Evolutionary conservation across 208 protist genomes (phyloP), one percentile per base, ranked within the genome.

Genomic region (Leishmania arabica): DNA sequence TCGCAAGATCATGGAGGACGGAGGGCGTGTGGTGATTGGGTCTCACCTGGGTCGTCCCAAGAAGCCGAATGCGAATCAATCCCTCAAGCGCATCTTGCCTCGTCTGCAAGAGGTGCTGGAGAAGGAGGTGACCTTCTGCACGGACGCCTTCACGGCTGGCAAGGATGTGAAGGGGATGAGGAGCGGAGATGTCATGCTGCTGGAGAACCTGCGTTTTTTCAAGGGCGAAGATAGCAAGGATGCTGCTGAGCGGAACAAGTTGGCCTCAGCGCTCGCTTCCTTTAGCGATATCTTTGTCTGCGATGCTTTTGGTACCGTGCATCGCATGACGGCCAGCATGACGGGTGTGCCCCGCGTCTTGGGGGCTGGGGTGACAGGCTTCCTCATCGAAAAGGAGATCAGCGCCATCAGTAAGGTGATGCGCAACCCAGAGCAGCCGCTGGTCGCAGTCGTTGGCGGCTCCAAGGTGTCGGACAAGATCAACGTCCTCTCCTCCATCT

Each of bases 141-240:
- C 82, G 17, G 90, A 95, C 76, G 80, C 93, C 31, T 82, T 91
- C 65, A 75, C 90, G 19, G 92, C 92, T 17, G 87, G 75, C 51
- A 68, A 75, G 40, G 79, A 92, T 72, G 91, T 98, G 47, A 77
- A 92, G 27, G 83, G 87, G 77, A 91, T 97, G 93, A 85, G 92
- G 77, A 88, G 90, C 80, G 98, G 98, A 45, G 92, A 93, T 2
- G 89, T 99, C 51, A 90, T 99, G 83, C 90, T 99, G 11, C 91
- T 99, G 40, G 99, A 99, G 92, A 99, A 99, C 89, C 84, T 99
- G n/a, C 98, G 99, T 73, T 99, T 99, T 91, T 99, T 99, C 89
- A 77, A 93, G 68, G 99, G 99, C 76, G 99, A 99, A 88, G 99
- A 99, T 88, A 98, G 98, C 80, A 98, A 97, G 82, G 92, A 95